Conservation (phyloP, 495 filamentous ascomycete species). For the Neurospora sp. region DNA sequence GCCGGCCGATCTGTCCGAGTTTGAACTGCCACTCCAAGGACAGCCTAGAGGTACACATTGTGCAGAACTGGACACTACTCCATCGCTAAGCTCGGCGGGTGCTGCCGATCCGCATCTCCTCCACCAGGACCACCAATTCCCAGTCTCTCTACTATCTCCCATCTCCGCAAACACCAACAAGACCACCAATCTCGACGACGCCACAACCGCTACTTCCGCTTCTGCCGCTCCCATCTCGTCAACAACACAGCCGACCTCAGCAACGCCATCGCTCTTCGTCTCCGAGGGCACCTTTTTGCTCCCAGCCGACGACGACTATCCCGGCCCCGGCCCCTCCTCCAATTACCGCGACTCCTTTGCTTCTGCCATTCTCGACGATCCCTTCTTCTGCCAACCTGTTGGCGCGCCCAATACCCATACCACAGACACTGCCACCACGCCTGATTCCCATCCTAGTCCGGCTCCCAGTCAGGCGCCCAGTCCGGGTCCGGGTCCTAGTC, state of each 20-base stretch:
- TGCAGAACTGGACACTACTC: neutral
- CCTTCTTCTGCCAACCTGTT: conserved; percentile 31
- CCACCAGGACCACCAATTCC: neutral
- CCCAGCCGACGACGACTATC: conserved; percentile 15
- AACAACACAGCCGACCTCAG: conserved; percentile 6
- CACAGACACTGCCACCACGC: neutral
- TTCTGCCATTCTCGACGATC: conserved; percentile 34
- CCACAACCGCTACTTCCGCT: conserved; percentile 2
- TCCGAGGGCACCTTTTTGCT: conserved; percentile 20
- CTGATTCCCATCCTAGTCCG: conserved; percentile 1
- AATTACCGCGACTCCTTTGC: conserved; percentile 30
- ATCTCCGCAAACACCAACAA: neutral
- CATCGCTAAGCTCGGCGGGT: neutral
- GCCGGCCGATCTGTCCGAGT: neutral
- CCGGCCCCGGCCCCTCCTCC: conserved; percentile 8
- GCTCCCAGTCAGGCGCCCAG: neutral
- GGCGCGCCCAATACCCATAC: conserved; percentile 4
- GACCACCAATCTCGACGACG: neutral
- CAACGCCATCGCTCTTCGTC: conserved; percentile 3
- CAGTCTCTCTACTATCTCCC: neutral
- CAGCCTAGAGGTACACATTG: neutral
- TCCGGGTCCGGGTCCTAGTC: neutral
- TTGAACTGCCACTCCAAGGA: neutral
- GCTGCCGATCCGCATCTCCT: neutral
- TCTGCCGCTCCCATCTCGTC: neutral